A percentile compares a stretch with the other conserved stretches of the same genome.
These are phyloP conservation scores for Delitschia confertaspora DNA, from an alignment of 495 filamentous ascomycete species.

Conservation along the genomic window DNA sequence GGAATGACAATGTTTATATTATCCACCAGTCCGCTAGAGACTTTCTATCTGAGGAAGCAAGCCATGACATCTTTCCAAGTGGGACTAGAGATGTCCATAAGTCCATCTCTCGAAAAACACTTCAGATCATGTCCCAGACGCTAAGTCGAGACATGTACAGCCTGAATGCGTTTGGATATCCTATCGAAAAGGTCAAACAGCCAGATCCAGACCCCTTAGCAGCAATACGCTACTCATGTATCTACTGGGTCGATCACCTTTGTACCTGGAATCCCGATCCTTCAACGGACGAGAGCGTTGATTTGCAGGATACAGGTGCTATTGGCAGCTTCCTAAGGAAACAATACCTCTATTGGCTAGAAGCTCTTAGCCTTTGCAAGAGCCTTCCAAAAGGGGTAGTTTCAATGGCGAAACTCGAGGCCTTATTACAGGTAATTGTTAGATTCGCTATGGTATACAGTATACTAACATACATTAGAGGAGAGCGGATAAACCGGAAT, in stretches of 20 bases:
- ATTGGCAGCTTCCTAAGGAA: conserved; percentile 33
- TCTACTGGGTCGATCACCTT: conserved; percentile 13
- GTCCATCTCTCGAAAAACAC: conserved; percentile 25
- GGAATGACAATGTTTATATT: conserved; percentile 6
- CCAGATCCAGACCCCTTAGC: conserved; percentile 9
- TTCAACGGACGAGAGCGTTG: conserved; percentile 8
- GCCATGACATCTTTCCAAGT: conserved; percentile 14
- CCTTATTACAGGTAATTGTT: conserved; percentile 1
- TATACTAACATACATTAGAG: conserved; percentile 4
- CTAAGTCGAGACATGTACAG: conserved; percentile 29
- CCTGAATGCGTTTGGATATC: conserved; percentile 7
- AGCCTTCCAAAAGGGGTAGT: conserved; percentile 29
- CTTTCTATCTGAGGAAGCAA: conserved; percentile 3
- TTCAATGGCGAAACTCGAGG: conserved; percentile 9
- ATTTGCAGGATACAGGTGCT: conserved; percentile 23
- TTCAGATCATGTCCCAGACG: conserved; percentile 26
- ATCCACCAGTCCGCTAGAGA: conserved; percentile 9
- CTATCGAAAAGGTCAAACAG: neutral
- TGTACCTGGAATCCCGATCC: conserved; percentile 13
- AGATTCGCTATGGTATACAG: neutral
- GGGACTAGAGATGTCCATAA: conserved; percentile 10
- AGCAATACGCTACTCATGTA: conserved; percentile 9
- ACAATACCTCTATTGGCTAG: conserved; percentile 42
- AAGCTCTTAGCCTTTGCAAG: conserved; percentile 34
- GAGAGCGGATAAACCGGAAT: conserved; percentile 8